These are phyloP conservation scores for Colletotrichum limetticola DNA, from an alignment of 2,329 filamentous ascomycete species.

Conservation along the genomic window DNA sequence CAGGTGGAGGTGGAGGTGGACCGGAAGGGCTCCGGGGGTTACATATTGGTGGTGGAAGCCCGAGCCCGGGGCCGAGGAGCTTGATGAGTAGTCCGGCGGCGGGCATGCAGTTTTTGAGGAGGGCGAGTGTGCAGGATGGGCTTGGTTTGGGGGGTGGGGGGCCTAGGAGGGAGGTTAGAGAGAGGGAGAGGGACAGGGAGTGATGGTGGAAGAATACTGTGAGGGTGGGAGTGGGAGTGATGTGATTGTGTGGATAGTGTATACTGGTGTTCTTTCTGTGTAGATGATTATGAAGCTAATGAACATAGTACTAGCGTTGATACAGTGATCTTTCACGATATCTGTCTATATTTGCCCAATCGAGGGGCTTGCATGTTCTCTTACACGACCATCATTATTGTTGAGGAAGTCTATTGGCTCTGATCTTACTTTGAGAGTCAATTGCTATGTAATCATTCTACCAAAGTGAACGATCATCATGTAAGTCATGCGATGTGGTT, in stretches of 20 bases:
- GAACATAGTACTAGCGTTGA: background rate
- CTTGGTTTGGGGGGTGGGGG: conserved; percentile 23
- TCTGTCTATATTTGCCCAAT: too few species aligned
- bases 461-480: background rate
- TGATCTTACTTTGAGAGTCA: too few species aligned
- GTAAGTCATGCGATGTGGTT: background rate
- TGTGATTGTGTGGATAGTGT: background rate
- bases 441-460: background rate
- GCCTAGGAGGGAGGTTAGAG: conserved; percentile 14
- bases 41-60: conserved; percentile 24
- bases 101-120: conserved; percentile 54
- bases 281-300: conserved; percentile 18
- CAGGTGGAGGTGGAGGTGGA: background rate
- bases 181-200: conserved; percentile 21
- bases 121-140: conserved; percentile 59
- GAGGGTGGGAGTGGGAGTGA: background rate
- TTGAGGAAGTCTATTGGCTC: too few species aligned
- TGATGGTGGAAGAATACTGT: background rate
- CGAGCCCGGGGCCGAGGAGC: conserved; percentile 39
- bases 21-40: background rate
- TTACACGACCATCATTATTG: too few species aligned
- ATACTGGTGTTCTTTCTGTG: background rate
- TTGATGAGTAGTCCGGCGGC: conserved; percentile 57
- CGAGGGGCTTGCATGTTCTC: too few species aligned
- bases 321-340: background rate